Evolutionary conservation across 352 stramenopile species (phyloP).

Genomic region (Phytophthora hibernalis): DNA sequence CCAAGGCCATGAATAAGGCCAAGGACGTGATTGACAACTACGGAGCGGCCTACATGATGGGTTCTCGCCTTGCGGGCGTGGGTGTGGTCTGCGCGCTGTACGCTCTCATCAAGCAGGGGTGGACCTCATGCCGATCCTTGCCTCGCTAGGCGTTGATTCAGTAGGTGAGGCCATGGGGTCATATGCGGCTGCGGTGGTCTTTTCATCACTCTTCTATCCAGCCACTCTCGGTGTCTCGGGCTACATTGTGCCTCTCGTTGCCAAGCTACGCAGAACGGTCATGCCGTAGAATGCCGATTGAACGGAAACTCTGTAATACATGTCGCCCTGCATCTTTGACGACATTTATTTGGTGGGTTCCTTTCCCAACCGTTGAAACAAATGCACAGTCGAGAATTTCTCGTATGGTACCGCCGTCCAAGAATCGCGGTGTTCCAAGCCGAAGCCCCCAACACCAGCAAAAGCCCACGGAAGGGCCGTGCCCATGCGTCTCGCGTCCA

Average conservation of each 20-base stretch:
- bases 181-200: conserved; percentile 83
- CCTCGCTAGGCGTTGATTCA: conserved; percentile 73
- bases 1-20: conserved; percentile 72
- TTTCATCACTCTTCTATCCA: conserved; percentile 81
- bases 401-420: conserved; percentile 44
- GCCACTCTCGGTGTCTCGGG: conserved; percentile 79
- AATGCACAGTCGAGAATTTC: not conserved
- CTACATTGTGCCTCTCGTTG: conserved; percentile 77
- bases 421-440: conserved; percentile 37
- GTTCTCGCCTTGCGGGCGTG: conserved; percentile 81
- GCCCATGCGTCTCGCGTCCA: conserved; percentile 36
- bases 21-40: conserved; percentile 88
- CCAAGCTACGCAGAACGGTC: conserved; percentile 61
- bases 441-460: conserved; percentile 14
- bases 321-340: conserved; percentile 1
- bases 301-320: conserved; percentile 8
- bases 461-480: conserved; percentile 16
- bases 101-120: conserved; percentile 80
- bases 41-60: conserved; percentile 90
- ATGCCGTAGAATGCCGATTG: conserved; percentile 38
- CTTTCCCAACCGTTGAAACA: conserved; percentile 13
- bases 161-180: conserved; percentile 73
- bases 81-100: conserved; percentile 79
- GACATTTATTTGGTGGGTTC: conserved; percentile 6
- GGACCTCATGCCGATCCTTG: conserved; percentile 80